Evolutionary conservation across 2,329 filamentous ascomycete genomes (phyloP), one percentile per base, ranked within the genome.

Genomic region (Tolypocladium tundrense): DNA sequence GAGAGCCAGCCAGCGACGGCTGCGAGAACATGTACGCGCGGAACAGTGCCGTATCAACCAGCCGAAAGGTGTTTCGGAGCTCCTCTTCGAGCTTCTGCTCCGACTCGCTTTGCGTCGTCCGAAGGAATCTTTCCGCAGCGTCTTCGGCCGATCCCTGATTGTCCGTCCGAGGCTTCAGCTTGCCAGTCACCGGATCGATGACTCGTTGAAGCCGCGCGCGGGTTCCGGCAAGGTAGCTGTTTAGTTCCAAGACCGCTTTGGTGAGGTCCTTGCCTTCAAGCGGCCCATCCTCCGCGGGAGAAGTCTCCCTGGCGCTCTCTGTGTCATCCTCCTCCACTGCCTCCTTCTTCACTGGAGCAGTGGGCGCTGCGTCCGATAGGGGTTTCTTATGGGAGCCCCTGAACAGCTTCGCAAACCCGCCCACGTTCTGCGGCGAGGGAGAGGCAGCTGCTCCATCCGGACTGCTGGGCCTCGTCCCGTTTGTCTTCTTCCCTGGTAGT

Each of bases 1-100:
- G 81, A 0, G 92, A 90, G 2, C 90, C 89, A 4, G 91, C 91
- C 13, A 99, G 79, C 7, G 88, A 85, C 5, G 94, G 93, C 9
- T 86, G 87, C 4, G 88, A 91, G 67, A 93, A 91, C 92, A 99
- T 97, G 71, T 96, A 95, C 0, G 91, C 88, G 19, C 93, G 85
- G 77, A 99, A 97, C 0, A 99, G 80, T 0, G 92, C 93, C 0
- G 94, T 99, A 68, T 99, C 94, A 8, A 97, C 91, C 2, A 97
- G 76, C 54, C 84, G 87, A 41, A 94, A 96, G 1, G 88, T 91
- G 42, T 86, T 81, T 14, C 86, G 81, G 2, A 97, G 79, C 62
- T 88, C 86, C 54, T 84, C 77, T 63, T 90, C 85, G 61, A 90
- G 87, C 61, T 90, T 73, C 53, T 81, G 77, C 33, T 85, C 78